These are phyloP conservation scores for Lasiodiplodia citricola DNA, from an alignment of 2,329 filamentous ascomycete species.

Conservation along the genomic window DNA sequence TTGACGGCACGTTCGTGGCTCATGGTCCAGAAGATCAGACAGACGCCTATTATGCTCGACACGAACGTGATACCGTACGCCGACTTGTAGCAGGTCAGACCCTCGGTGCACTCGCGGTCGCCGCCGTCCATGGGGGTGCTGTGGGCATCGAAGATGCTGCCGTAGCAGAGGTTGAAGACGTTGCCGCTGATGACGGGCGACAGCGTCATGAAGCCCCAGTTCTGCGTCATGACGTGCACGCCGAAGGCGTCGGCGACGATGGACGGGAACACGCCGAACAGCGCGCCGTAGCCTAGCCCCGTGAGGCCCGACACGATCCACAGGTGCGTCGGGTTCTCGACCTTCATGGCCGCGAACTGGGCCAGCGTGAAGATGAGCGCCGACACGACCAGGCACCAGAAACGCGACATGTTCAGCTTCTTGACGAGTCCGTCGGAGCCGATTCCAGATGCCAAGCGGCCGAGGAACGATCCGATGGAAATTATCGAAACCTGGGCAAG, in stretches of 20 bases:
- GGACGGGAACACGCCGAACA: slow-evolving; percentile 93
- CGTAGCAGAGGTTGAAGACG: slow-evolving; percentile 91
- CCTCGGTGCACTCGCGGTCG: slow-evolving; percentile 75
- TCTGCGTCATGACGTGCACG: slow-evolving; percentile 85
- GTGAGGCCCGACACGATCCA: slow-evolving; percentile 81
- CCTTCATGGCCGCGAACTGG: slow-evolving; percentile 75
- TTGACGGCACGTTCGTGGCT: slow-evolving; percentile 57
- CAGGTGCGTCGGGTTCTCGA: slow-evolving; percentile 78
- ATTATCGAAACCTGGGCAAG: slow-evolving; percentile 92
- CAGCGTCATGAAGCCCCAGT: slow-evolving; percentile 95
- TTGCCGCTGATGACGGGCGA: slow-evolving; percentile 88
- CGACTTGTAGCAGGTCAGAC: slow-evolving; percentile 77
- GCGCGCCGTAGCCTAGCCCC: slow-evolving; percentile 87
- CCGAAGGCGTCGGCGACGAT: slow-evolving; percentile 88
- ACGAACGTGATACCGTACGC: slow-evolving; percentile 82
- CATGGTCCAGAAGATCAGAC: slow-evolving; percentile 74
- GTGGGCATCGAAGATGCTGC: slow-evolving; percentile 80
- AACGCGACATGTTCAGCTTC: slow-evolving; percentile 76
- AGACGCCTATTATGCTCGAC: slow-evolving; percentile 71
- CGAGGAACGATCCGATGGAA: slow-evolving; percentile 85
- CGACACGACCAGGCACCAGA: slow-evolving; percentile 88
- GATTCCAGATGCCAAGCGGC: slow-evolving; percentile 74
- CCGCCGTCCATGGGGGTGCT: slow-evolving; percentile 71
- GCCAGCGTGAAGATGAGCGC: slow-evolving; percentile 78
- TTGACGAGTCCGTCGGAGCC: slow-evolving; percentile 92